Base-by-base conservation (phyloP, 1,139 yeast genomes). In the Arxiozyma bovina region DNA sequence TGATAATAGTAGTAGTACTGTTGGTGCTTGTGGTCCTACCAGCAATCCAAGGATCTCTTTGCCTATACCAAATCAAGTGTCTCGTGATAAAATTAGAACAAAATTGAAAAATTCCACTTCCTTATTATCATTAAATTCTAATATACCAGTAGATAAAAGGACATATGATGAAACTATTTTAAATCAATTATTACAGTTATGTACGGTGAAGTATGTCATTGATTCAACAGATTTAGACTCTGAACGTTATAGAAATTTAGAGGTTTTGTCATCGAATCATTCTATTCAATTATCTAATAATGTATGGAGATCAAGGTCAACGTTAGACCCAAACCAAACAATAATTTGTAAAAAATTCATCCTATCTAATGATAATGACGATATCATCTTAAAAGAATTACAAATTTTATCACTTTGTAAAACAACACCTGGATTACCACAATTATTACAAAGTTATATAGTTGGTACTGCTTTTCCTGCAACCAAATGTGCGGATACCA, bases 61-160 rank as follows among this genome's bases (percentile, higher is more conserved):
- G 55, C 87, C 86, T 0, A 74, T 77, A 1, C 82, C 83, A 8
- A 79, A 77, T 54, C 78, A 77, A 42, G 75, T 75, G 17, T 78
- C 85, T 15, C 73, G 82, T 49, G 81, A 77, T 58, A 81, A 80
- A 60, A 70, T 81, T 51, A 74, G 77, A 58, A 74, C 74, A 57
- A 81, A 79, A 61, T 68, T 82, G 51, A 74, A 75, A 57, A 79
- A 78, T 54, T 79, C 83, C 25, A 73, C 79, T 1, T 80, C 85
- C 2, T 65, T 81, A 44, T 60, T 78, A 54, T 76, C 80, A 12
- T 55, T 76, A 63, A 60, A 70, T 61, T 65, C 77, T 15, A 51
- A 61, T 11, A 53, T 55, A 5, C 62, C 66, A 9, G 55, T 63
- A 18, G 55, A 53, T 41, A 61, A 58, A 50, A 57, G 61, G 46